Evolutionary conservation across 192 early-diverging fungal genomes (phyloP).

Genomic region (Rhizoclosmatium globosum): DNA sequence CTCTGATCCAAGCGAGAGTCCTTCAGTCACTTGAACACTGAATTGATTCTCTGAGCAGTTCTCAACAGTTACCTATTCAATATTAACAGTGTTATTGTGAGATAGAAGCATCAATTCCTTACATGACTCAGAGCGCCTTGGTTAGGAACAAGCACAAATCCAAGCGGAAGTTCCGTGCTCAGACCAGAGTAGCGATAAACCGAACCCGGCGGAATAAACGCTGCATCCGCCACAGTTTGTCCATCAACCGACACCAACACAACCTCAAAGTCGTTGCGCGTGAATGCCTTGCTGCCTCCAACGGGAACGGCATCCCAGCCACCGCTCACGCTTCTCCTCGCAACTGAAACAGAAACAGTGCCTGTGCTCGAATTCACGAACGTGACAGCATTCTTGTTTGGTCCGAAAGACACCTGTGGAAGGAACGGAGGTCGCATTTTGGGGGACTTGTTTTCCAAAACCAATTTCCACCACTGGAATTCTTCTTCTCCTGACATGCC

Average conservation of each 20-base stretch:
- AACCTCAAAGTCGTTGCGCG: not conserved
- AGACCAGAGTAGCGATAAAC: not conserved
- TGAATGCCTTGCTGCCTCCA: too few relatives aligned
- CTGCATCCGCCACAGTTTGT: not conserved
- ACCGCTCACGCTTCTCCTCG: not conserved
- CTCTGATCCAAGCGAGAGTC: not conserved
- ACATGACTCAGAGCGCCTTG: too few relatives aligned
- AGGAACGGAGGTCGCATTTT: not conserved
- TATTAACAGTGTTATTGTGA: too few relatives aligned
- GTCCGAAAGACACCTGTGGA: not conserved
- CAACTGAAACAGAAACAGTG: not conserved
- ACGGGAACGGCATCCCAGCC: not conserved
- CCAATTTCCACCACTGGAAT: too few relatives aligned
- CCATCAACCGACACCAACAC: not conserved
- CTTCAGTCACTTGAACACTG: not conserved
- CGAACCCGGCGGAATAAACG: not conserved
- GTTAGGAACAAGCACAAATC: too few relatives aligned
- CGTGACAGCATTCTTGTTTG: not conserved
- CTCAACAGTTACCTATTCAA: too few relatives aligned
- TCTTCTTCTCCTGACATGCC: too few relatives aligned
- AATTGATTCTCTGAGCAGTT: not conserved
- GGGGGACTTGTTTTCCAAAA: not conserved
- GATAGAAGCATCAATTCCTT: too few relatives aligned
- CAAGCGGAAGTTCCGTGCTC: too few relatives aligned
- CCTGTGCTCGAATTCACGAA: not conserved